Conservation (phyloP, 805 yeast species). For the Schwanniomyces sp. region DNA sequence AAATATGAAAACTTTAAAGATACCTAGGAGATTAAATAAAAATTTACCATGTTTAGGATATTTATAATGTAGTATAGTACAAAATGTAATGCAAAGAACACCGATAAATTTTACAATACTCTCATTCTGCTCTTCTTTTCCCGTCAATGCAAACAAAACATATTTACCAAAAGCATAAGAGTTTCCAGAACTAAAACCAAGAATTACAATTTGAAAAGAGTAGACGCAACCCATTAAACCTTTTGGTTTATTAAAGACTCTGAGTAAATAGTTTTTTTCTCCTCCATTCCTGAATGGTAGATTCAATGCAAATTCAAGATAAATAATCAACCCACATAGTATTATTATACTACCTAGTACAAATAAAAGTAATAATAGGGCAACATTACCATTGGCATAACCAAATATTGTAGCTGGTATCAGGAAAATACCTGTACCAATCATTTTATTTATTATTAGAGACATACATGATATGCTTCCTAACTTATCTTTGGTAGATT, state of each 20-base stretch:
- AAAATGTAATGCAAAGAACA: constrained; percentile 45
- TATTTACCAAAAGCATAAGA: constrained; percentile 66
- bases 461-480: constrained; percentile 33
- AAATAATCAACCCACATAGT: constrained; percentile 39
- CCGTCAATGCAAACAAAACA: constrained; percentile 37
- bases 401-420: constrained; percentile 42
- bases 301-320: constrained; percentile 40
- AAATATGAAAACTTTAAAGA: constrained; percentile 52
- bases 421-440: constrained; percentile 44
- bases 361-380: constrained; percentile 32
- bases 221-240: constrained; percentile 39
- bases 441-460: constrained; percentile 42
- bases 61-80: constrained; percentile 47
- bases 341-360: constrained; percentile 37
- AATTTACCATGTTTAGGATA: constrained; percentile 51
- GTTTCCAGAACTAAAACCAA: constrained; percentile 64
- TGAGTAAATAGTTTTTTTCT: constrained; percentile 39
- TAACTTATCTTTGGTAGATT: constrained; percentile 7
- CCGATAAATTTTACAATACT: constrained; percentile 49
- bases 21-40: constrained; percentile 54
- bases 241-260: constrained; percentile 31
- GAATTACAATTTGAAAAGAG: constrained; percentile 53
- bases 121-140: constrained; percentile 18
- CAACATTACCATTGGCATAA: constrained; percentile 38
- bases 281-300: constrained; percentile 44